A percentile compares a stretch with the other conserved stretches of the same genome.
These are phyloP conservation scores for Exophiala oligosperma DNA, from an alignment of 2,329 filamentous ascomycete genomes.

Conservation along the genomic window DNA sequence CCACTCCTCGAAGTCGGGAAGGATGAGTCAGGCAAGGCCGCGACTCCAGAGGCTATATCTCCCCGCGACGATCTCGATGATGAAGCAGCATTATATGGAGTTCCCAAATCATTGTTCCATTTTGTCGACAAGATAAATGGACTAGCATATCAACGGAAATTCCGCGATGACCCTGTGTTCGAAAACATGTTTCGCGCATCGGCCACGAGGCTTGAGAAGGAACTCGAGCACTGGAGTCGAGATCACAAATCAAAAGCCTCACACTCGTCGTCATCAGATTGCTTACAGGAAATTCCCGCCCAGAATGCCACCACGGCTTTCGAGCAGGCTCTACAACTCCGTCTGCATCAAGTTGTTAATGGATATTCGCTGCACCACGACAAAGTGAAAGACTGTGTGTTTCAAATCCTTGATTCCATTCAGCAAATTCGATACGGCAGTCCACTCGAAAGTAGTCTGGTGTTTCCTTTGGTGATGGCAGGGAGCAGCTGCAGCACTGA, in stretches of 20 bases:
- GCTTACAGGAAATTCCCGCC: constrained; percentile 27
- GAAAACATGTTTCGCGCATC: constrained; percentile 35
- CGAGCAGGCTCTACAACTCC: constrained; percentile 44
- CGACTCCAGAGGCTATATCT: not conserved
- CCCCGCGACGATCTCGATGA: constrained; percentile 2
- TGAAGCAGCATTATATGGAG: constrained; percentile 12
- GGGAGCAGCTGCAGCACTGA: constrained; percentile 39
- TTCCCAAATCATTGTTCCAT: constrained; percentile 27
- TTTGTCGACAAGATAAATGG: constrained; percentile 33
- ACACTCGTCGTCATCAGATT: not conserved
- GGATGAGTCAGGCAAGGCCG: not conserved
- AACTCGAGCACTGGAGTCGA: constrained; percentile 40
- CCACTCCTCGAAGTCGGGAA: constrained; percentile 26
- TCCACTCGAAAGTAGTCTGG: constrained; percentile 42
- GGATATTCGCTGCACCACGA: constrained; percentile 41
- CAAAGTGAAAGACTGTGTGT: constrained; percentile 36
- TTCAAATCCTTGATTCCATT: constrained; percentile 38
- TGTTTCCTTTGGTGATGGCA: constrained; percentile 46
- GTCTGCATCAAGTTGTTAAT: constrained; percentile 46
- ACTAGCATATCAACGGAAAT: constrained; percentile 32
- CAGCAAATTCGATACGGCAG: constrained; percentile 45
- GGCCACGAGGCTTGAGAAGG: constrained; percentile 36
- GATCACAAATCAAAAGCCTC: constrained; percentile 32
- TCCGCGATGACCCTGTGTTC: constrained; percentile 32
- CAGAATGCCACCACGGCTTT: constrained; percentile 41